phyloP scores from a whole-genome alignment of 75 land plant species.

The Pseudotsuga menziesii region DNA sequence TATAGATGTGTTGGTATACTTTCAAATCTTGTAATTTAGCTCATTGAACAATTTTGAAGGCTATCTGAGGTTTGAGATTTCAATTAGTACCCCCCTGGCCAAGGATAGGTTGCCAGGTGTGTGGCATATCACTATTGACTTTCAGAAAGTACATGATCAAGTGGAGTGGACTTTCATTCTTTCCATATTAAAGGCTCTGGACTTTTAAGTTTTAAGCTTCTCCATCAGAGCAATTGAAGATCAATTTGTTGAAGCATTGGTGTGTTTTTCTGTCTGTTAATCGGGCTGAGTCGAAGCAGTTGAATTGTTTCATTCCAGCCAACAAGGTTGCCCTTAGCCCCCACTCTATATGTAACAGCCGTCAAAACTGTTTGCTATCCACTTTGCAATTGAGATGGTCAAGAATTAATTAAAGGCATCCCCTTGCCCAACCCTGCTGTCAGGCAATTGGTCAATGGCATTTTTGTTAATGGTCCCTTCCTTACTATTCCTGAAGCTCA shows the following conservation, averaged over 20 bases:
- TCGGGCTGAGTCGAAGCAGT: not conserved
- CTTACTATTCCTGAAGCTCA: too few species aligned
- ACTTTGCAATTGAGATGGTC: not conserved
- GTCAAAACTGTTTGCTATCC: not conserved
- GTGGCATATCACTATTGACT: not conserved
- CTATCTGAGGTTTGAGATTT: too few species aligned
- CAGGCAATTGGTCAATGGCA: not conserved
- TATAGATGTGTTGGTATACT: too few species aligned
- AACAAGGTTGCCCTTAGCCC: not conserved
- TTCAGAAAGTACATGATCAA: not conserved
- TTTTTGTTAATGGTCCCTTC: not conserved
- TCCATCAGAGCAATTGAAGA: not conserved
- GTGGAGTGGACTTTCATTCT: not conserved
- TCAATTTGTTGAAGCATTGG: not conserved
- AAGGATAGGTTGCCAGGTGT: too few species aligned
- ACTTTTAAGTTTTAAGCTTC: not conserved
- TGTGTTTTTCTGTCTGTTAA: not conserved
- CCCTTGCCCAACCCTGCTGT: not conserved
- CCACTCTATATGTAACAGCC: not conserved
- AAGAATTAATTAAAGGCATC: not conserved
- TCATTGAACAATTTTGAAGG: too few species aligned
- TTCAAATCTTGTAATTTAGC: too few species aligned
- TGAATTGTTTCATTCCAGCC: not conserved
- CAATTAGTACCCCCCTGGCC: too few species aligned
- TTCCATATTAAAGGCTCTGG: not conserved